A percentile compares a stretch with the other conserved stretches of the same genome.
phyloP scores from a whole-genome alignment of 805 yeast genomes.

The Zygosaccharomyces bailii region DNA sequence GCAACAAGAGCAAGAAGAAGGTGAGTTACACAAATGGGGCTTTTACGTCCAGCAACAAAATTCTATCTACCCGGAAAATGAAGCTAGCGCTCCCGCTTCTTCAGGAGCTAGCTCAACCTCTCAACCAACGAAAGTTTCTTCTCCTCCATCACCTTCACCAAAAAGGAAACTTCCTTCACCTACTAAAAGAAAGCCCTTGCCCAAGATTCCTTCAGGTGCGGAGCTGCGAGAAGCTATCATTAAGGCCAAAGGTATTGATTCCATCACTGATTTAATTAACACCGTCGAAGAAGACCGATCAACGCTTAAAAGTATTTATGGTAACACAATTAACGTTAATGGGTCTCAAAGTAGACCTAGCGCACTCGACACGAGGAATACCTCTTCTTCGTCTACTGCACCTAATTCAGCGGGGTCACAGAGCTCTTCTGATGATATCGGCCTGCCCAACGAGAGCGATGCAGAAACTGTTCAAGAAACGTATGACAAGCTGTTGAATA shows the following conservation, averaged over 20 bases:
- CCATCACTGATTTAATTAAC: constrained; percentile 62
- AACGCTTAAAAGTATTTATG: constrained; percentile 49
- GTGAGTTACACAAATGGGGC: constrained; percentile 86
- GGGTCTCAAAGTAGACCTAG: neutral
- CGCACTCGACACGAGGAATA: neutral
- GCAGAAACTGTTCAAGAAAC: constrained; percentile 59
- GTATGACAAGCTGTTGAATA: constrained; percentile 67
- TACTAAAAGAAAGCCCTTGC: constrained; percentile 25
- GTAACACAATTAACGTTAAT: constrained; percentile 22
- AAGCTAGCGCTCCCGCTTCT: constrained; percentile 9
- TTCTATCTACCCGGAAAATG: constrained; percentile 34
- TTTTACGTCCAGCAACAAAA: constrained; percentile 66
- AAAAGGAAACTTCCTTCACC: constrained; percentile 9
- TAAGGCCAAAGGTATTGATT: constrained; percentile 70
- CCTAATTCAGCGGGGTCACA: constrained; percentile 1
- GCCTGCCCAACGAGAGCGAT: constrained; percentile 7
- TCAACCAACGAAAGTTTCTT: constrained; percentile 2
- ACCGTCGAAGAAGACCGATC: constrained; percentile 57
- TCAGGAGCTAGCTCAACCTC: neutral
- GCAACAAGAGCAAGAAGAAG: constrained; percentile 86
- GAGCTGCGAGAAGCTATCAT: constrained; percentile 54
- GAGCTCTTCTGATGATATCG: neutral
- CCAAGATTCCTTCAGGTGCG: constrained; percentile 45
- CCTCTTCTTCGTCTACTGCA: neutral
- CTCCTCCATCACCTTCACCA: constrained; percentile 15